These are phyloP conservation scores for Phialocephala subalpina DNA, from an alignment of 2,329 filamentous ascomycete genomes.

Conservation along the genomic window DNA sequence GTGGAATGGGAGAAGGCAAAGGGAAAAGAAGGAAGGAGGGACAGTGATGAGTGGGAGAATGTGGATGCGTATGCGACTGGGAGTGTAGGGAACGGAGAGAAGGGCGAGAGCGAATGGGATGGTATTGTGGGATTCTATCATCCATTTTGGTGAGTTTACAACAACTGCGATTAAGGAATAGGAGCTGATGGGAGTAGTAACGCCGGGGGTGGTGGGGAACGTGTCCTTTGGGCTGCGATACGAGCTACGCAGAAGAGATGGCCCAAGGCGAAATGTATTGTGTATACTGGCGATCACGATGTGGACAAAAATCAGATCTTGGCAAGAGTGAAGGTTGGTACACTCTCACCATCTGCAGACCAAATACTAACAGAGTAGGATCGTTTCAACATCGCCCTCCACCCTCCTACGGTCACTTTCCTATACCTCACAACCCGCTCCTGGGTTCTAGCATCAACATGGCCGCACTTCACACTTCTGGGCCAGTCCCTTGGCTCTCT, in stretches of 20 bases:
- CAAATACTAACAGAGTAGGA: slow-evolving; percentile 55
- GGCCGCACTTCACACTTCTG: slow-evolving; percentile 90
- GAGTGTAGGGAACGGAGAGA: slow-evolving; percentile 52
- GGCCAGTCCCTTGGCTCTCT: slow-evolving; percentile 94
- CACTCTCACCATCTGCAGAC: background rate
- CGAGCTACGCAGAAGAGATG: slow-evolving; percentile 88
- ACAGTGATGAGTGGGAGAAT: slow-evolving; percentile 74
- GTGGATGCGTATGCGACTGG: slow-evolving; percentile 63
- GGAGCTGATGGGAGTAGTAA: slow-evolving; percentile 64
- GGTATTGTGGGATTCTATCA: slow-evolving; percentile 97
- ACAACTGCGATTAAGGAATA: background rate
- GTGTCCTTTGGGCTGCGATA: slow-evolving; percentile 96
- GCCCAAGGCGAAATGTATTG: slow-evolving; percentile 87
- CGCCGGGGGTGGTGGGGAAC: slow-evolving; percentile 92
- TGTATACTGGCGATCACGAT: slow-evolving; percentile 96
- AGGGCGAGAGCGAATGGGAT: slow-evolving; percentile 70
- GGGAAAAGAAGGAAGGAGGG: slow-evolving; percentile 46
- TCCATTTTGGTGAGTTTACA: slow-evolving; percentile 79
- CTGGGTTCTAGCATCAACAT: slow-evolving; percentile 86
- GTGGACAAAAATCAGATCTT: slow-evolving; percentile 83
- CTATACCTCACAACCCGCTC: slow-evolving; percentile 89
- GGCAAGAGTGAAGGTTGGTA: slow-evolving; percentile 72
- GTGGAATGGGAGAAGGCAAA: slow-evolving; percentile 30
- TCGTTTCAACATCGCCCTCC: slow-evolving; percentile 91
- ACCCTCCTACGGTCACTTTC: slow-evolving; percentile 84